Evolutionary conservation across 1,284 basidiomycete genomes (phyloP), one percentile per base, ranked within the genome.

Genomic region (Malassezia pachydermatis): DNA sequence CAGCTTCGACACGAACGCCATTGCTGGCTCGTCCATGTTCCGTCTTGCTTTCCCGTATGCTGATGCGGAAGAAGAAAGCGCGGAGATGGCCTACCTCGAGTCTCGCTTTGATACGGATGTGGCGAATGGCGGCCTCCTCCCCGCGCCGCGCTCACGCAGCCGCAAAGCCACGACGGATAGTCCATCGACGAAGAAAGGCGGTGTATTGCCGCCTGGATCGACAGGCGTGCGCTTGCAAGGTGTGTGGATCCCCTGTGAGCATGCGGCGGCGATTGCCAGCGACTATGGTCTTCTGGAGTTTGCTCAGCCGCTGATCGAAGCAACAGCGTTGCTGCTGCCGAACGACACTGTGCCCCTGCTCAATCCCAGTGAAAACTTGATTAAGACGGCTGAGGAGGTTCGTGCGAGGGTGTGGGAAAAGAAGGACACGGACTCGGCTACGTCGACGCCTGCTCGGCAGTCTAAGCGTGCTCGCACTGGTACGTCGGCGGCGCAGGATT

Each of bases 1-100:
- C 57, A 83, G 92, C 53, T 94, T 88, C 69, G 92, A 99, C 75
- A 96, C 92, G 5, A 82, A 88, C 58, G 90, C 90, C 20, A 80
- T 99, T 73, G 88, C 86, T 52, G 82, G 92, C 16, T 94, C 89
- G 5, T 94, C 92, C 54, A 94, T 99, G 87, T 96, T 88, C 77
- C 86, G 88, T 60, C 88, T 90, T 22, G 88, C 90, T 0, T 98
- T 90, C 75, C 92, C 94, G 8, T 80, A 77, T 45, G 85, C 89
- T 0, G 75, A 78, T 25, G 86, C 88, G 2, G 78, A 79, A 37
- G 82, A 84, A 17, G 92, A 96, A 74, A 81, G 81, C 67, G 75
- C 75, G 25, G 92, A 98, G 74, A 80, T 86, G 60, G 78, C 80
- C 41, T 95, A 85, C 84, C 60, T 89, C 54, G 85, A 84, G 66